Base-by-base conservation (phyloP, 371 early-diverging fungal species). In the Syncephalastrum contaminatum region DNA sequence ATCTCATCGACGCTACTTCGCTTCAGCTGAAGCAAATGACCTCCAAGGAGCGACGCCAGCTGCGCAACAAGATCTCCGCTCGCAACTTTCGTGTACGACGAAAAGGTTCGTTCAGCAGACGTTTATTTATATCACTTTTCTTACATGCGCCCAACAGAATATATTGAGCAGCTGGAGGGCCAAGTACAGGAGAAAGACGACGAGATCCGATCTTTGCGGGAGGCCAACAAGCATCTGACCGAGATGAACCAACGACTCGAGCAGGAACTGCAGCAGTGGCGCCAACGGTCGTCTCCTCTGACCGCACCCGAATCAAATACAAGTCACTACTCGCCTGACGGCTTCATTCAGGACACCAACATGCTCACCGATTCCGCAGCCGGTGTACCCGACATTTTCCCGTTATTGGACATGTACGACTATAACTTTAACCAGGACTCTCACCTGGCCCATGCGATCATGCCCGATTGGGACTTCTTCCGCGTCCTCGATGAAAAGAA, bases 51-150 rank as follows among this genome's bases (percentile, higher is more conserved):
- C 83, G 93, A 19, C 78, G 94, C 25, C 93, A 92, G 64, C 67
- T 93, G 46, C 81, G 94, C 18, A 94, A 94, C 74, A 93, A 93
- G 62, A 85, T 93, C 36, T 91, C 92, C 8, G 95, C 95, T 5
- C 75, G 95, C 56, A 91, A 91, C 67, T 94, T 94, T 63, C 81
- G 95, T 48, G 87, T 88, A 30, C 82, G 94, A 44, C 80, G 93
- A 69, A 94, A 94, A 77, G 92, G 90, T 90, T 79, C 70, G 66
- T 54, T 5, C 16, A 14, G 10, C 40, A 7, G 15, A 24, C 4
- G 4, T 24, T 18, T n/a, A 18, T 22, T 12, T 12, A 4, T 5
- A 19, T 54, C 2, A 7, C 18, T 20, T 18, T 21, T 13, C 51
- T 51, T 25, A 36, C 39, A 18, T 30, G 4, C 24, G 20, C 6